A percentile compares a stretch with the other conserved stretches of the same genome.
Evolutionary conservation across 2,329 filamentous ascomycete genomes (phyloP).

Genomic region (Aspergillus sp.): DNA sequence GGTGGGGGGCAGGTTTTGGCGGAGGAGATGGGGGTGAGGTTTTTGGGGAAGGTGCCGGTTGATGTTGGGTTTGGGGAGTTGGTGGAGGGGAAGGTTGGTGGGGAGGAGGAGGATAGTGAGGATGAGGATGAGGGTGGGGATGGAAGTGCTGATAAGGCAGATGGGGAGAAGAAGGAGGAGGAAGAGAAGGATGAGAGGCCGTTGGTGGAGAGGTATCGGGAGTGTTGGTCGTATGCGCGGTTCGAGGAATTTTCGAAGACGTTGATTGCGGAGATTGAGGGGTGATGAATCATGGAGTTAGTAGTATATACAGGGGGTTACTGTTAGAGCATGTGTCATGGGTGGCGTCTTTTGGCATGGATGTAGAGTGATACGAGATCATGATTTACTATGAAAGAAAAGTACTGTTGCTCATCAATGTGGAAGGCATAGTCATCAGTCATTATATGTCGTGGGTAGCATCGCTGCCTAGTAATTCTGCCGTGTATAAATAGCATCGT

Average conservation of each 20-base stretch:
- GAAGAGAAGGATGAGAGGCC: slow-evolving; percentile 31
- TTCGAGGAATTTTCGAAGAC: slow-evolving; percentile 46
- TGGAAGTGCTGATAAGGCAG: not conserved
- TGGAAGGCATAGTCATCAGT: not conserved
- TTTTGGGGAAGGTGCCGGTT: slow-evolving; percentile 84
- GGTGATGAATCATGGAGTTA: slow-evolving; percentile 5
- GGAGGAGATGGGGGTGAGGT: slow-evolving; percentile 76
- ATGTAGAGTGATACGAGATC: not conserved
- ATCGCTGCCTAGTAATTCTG: not conserved
- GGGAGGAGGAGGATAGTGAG: slow-evolving; percentile 28
- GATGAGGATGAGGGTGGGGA: slow-evolving; percentile 25
- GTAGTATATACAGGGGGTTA: not conserved
- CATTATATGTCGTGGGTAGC: not conserved
- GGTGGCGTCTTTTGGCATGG: not conserved
- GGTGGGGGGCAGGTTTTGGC: slow-evolving; percentile 91
- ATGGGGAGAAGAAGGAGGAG: slow-evolving; percentile 13
- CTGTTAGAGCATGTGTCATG: not conserved
- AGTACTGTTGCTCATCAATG: not conserved
- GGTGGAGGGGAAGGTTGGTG: slow-evolving; percentile 63
- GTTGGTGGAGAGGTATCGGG: slow-evolving; percentile 47
- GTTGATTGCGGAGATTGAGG: slow-evolving; percentile 32
- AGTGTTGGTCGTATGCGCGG: slow-evolving; percentile 45
- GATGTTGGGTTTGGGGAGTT: slow-evolving; percentile 88
- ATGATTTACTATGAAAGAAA: not conserved
- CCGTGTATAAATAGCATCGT: not conserved